phyloP scores from a whole-genome alignment of 495 filamentous ascomycete genomes.

The Collariella sp. region DNA sequence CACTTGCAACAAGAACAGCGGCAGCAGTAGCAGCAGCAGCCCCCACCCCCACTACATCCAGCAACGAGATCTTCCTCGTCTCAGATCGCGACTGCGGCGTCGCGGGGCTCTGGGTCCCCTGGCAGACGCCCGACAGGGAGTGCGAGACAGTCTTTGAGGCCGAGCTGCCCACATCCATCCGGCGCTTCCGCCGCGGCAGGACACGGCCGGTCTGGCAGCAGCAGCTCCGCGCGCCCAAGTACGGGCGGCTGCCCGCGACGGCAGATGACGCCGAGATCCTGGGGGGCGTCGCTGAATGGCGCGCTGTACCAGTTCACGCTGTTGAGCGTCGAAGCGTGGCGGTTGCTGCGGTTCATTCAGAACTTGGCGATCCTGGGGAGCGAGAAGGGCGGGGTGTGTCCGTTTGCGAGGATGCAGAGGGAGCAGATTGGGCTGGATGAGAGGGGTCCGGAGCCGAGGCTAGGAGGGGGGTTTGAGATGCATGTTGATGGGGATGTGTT shows the following conservation, averaged over 20 bases:
- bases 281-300: conserved; percentile 58
- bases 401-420: conserved; percentile 8
- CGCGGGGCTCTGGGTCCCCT: conserved; percentile 44
- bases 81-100: conserved; percentile 41
- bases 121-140: conserved; percentile 29
- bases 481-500: conserved; percentile 65
- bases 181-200: conserved; percentile 38
- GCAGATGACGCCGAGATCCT: conserved; percentile 41
- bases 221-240: conserved; percentile 18
- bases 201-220: conserved; percentile 38
- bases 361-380: conserved; percentile 43
- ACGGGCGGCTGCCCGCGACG: conserved; percentile 22
- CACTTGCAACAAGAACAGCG: too few species aligned
- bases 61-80: conserved; percentile 31
- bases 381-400: conserved; percentile 18
- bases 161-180: conserved; percentile 40
- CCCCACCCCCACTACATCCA: too few species aligned
- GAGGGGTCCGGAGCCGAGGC: conserved; percentile 20
- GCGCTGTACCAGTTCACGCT: conserved; percentile 54
- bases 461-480: conserved; percentile 35
- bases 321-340: conserved; percentile 45
- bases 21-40: too few species aligned
- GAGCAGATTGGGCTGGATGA: background rate
- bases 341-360: conserved; percentile 55
- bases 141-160: conserved; percentile 44